Evolutionary conservation across 805 yeast species (phyloP), one percentile per base, ranked within the genome.

Genomic region (Wickerhamomyces queroliae): DNA sequence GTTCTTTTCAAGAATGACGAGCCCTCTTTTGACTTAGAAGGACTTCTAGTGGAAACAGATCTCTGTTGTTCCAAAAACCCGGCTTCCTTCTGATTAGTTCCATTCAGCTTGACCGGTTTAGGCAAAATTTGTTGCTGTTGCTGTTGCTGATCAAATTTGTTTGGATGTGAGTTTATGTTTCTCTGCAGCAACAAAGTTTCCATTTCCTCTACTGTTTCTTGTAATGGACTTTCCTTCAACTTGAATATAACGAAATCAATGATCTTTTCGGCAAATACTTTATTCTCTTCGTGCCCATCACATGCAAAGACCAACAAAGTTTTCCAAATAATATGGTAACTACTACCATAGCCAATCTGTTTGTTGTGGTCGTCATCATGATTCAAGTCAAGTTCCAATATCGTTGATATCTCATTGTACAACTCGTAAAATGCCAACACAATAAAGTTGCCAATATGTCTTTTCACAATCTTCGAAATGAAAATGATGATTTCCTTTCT

Each of bases 241-340:
- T 76, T 74, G 36, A 75, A 54, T 59, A 85, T 65, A 18, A 89
- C 78, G 44, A 72, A 78, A 57, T 89, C 97, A 16, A 88, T 80
- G 12, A 88, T 73, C 22, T 74, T 77, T 40, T 80, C 81, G 0
- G 96, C 91, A 43, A 77, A 68, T 35, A 74, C 74, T 42, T 76
- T 78, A 7, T 90, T 89, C 59, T 88, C 95, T 26, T 74, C 63
- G 58, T 83, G 93, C 0, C 98, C 96, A 59, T 93, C 99, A 47
- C 83, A 89, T 1, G 95, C 76, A 22, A 88, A 61, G 21, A 87
- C 78, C 35, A 93, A 66, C 25, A 91, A 58, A 0, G 91, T 80
- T 48, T 88, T 85, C 96, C 98, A 93, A 8, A 83, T 76, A 1
- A 95, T 83, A 39, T 87, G 76, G 58, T 83, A 87, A 8, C 88